A percentile compares a stretch with the other conserved stretches of the same genome.
Evolutionary conservation across 176 grass and related monocot genomes (phyloP).

Genomic region (Cenchrus americanus): DNA sequence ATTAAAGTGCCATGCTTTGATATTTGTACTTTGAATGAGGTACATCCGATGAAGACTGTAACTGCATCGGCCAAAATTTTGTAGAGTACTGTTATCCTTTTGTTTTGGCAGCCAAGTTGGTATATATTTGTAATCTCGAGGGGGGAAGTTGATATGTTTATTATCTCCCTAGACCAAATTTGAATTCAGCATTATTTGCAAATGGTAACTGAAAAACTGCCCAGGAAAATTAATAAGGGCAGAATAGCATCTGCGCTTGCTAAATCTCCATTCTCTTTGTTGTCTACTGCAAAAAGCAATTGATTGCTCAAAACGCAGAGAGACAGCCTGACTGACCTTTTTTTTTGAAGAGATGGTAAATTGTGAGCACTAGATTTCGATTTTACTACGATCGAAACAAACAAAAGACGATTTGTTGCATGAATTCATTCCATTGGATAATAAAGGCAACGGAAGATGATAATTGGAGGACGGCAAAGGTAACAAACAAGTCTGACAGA

Average conservation of each 20-base stretch:
- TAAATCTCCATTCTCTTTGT: not conserved
- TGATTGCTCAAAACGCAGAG: not conserved
- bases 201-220: not conserved
- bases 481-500: too few species aligned
- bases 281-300: not conserved
- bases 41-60: slow-evolving; percentile 14
- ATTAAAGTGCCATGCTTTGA: not conserved
- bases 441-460: not conserved
- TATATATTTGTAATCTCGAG: not conserved
- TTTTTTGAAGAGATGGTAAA: not conserved
- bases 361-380: not conserved
- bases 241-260: not conserved
- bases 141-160: not conserved
- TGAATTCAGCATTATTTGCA: not conserved
- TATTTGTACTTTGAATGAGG: slow-evolving; percentile 22
- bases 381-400: not conserved
- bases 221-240: not conserved
- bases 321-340: not conserved
- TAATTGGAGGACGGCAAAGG: not conserved
- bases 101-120: not conserved
- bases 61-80: not conserved
- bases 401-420: not conserved
- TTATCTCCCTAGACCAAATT: not conserved
- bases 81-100: not conserved
- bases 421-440: not conserved